Percentiles rank a stretch among this genome's conserved stretches.
These are phyloP conservation scores for Gardenia jasminoides DNA, from an alignment of 257 asterid genomes.

Conservation along the genomic window DNA sequence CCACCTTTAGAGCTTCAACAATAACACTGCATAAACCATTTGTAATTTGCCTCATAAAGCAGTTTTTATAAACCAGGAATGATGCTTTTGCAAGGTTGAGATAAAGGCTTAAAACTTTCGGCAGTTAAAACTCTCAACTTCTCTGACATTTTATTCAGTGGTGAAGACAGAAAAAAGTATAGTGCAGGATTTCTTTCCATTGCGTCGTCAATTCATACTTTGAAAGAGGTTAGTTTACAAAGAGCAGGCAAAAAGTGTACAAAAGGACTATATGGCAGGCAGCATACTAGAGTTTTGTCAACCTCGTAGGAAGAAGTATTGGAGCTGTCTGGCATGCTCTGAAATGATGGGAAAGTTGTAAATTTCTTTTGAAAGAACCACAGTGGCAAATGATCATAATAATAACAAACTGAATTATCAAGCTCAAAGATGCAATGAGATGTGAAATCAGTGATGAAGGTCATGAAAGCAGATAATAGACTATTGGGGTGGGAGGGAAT, in stretches of 20 bases:
- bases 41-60: constrained; percentile 13
- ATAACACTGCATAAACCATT: constrained; percentile 75
- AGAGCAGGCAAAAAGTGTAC: neutral
- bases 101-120: neutral
- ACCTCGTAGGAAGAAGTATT: neutral
- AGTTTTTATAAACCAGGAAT: neutral
- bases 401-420: neutral
- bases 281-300: neutral
- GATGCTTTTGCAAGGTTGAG: neutral
- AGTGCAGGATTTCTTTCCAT: neutral
- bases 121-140: neutral
- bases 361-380: neutral
- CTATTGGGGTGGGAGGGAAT: neutral
- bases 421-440: neutral
- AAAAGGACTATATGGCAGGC: neutral
- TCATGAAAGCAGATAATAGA: neutral
- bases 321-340: neutral
- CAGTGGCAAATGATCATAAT: neutral
- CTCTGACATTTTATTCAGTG: neutral
- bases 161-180: neutral
- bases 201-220: neutral
- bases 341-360: neutral
- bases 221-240: neutral
- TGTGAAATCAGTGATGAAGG: neutral
- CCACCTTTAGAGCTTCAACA: constrained; percentile 93